Conservation (phyloP, 2,329 filamentous ascomycete genomes). For the Diplodia intermedia region DNA sequence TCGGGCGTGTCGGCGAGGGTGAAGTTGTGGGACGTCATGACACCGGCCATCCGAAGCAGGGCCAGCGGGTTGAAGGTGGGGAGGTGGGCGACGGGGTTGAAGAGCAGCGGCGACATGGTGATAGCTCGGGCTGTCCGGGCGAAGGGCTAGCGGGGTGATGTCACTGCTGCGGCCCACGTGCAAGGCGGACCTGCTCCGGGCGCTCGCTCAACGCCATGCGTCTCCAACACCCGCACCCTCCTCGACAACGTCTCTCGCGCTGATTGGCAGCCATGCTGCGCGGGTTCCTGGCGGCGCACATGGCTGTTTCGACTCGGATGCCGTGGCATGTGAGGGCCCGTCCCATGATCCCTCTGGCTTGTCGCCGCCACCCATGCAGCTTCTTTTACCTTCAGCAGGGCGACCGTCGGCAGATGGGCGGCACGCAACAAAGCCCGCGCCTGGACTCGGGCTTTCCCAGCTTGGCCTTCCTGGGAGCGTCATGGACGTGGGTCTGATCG, state of each 20-base stretch:
- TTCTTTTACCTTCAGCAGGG: neutral
- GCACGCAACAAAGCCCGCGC: constrained; percentile 11
- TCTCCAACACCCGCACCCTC: constrained; percentile 8
- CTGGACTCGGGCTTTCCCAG: neutral
- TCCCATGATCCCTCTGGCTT: constrained; percentile 13
- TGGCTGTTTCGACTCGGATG: constrained; percentile 17
- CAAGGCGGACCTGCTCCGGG: neutral
- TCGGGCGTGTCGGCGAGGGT: constrained; percentile 40
- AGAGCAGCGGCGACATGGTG: constrained; percentile 9
- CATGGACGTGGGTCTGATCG: constrained; percentile 17
- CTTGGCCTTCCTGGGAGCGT: constrained; percentile 4
- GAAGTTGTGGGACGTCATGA: constrained; percentile 42
- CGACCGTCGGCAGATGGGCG: constrained; percentile 12
- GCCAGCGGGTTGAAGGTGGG: constrained; percentile 29
- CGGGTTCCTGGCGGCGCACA: constrained; percentile 1
- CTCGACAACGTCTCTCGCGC: constrained; percentile 4
- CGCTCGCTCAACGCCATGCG: constrained; percentile 21
- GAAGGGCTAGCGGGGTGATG: neutral
- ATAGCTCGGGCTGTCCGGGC: neutral
- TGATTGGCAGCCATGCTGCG: constrained; percentile 1
- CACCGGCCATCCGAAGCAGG: constrained; percentile 37
- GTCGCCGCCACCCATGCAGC: neutral
- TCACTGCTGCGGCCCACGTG: constrained; percentile 22
- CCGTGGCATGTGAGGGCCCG: constrained; percentile 22
- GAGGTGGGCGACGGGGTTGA: constrained; percentile 30